Evolutionary conservation across 2,329 filamentous ascomycete genomes (phyloP).

Genomic region (Ascochyta viciae-villosae): DNA sequence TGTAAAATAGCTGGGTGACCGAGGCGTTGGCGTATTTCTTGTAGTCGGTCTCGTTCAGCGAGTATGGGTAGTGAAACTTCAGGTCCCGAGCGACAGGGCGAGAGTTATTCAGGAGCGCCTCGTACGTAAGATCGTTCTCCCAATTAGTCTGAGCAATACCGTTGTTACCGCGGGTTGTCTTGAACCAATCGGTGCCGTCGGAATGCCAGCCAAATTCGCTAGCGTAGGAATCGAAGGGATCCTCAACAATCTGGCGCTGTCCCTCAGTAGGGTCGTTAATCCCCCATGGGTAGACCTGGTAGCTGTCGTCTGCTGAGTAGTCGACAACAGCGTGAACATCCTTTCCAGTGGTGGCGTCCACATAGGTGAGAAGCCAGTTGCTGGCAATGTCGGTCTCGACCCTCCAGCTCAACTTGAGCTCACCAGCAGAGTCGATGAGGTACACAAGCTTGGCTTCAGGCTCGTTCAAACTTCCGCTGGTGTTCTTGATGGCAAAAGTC

Average conservation of each 20-base stretch:
- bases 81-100: conserved; percentile 55
- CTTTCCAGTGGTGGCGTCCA: conserved; percentile 57
- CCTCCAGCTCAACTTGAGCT: conserved; percentile 62
- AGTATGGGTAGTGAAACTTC: conserved; percentile 52
- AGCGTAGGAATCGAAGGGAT: conserved; percentile 58
- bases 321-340: conserved; percentile 60
- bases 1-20: conserved; percentile 67
- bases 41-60: conserved; percentile 31
- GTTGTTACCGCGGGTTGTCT: conserved; percentile 66
- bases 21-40: conserved; percentile 61
- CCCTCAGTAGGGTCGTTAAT: conserved; percentile 63
- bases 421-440: conserved; percentile 54
- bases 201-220: conserved; percentile 64
- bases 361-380: conserved; percentile 65
- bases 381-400: conserved; percentile 63
- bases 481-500: conserved; percentile 52
- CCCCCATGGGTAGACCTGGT: conserved; percentile 62
- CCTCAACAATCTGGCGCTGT: conserved; percentile 51
- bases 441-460: conserved; percentile 64
- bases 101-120: conserved; percentile 57
- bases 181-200: conserved; percentile 58
- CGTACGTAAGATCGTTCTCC: conserved; percentile 39
- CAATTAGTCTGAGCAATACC: conserved; percentile 63
- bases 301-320: conserved; percentile 62
- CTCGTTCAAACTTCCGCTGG: conserved; percentile 56